Conservation (phyloP, 345 rosid genomes). For the Populus ilicifolia region DNA sequence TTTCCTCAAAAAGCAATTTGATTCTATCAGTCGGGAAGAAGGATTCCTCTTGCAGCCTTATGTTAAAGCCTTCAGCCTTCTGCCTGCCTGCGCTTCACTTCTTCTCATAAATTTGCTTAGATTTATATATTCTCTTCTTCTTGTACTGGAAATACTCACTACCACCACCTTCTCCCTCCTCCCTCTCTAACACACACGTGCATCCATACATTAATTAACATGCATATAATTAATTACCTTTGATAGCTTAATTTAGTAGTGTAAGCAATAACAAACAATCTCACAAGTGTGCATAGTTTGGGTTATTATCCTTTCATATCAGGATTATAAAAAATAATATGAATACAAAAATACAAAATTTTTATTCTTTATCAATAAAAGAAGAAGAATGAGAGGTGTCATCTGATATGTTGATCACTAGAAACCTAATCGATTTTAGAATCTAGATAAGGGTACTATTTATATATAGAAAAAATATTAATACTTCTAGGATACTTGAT, state of each 20-base stretch:
- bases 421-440: no score
- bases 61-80: constrained; percentile 12
- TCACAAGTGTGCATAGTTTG: accelerated
- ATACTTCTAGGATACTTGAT: no score
- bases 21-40: constrained; percentile 27
- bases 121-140: constrained; percentile 3
- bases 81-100: constrained; percentile 13
- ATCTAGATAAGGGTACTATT: no score
- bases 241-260: not conserved
- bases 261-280: no score
- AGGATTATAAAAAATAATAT: no score
- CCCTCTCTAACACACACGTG: not conserved
- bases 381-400: accelerated
- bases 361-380: no score
- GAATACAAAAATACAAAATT: accelerated
- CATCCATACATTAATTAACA: not conserved
- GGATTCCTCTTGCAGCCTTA: constrained; percentile 40
- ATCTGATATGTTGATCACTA: accelerated
- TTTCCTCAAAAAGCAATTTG: constrained; percentile 30
- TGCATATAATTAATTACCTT: not conserved
- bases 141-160: not conserved
- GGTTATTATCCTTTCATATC: no score
- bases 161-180: not conserved
- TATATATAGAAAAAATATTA: no score
- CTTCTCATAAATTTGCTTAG: constrained; percentile 4